Percentiles rank a stretch among this genome's conserved stretches.
Evolutionary conservation across 2,329 filamentous ascomycete genomes (phyloP).

Genomic region (Drechslerella dactyloides): DNA sequence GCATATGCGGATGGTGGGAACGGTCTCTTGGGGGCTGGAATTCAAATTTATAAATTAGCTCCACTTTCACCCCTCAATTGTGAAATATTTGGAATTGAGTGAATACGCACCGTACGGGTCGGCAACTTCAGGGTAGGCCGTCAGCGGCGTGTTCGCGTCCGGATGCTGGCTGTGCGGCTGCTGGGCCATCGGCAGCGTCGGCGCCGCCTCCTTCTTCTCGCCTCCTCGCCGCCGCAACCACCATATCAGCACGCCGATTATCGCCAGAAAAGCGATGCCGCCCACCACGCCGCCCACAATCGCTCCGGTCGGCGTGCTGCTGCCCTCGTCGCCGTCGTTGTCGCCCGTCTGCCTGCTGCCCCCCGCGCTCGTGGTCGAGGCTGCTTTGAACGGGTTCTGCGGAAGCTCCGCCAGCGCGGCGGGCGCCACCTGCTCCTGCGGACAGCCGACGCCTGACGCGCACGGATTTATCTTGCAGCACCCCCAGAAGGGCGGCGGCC

Average conservation of each 20-base stretch:
- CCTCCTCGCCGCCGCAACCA: conserved; percentile 17
- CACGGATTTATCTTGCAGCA: conserved; percentile 41
- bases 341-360: neutral
- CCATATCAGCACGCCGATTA: conserved; percentile 33
- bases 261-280: conserved; percentile 24
- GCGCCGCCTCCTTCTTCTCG: neutral
- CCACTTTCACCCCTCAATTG: conserved; percentile 1
- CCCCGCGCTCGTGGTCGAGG: neutral
- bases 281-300: conserved; percentile 43
- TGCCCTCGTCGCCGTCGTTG: neutral
- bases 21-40: conserved; percentile 32
- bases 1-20: conserved; percentile 42
- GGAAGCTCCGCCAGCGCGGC: conserved; percentile 11
- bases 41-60: neutral
- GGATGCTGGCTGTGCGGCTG: conserved; percentile 27
- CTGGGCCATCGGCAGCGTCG: conserved; percentile 34
- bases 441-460: conserved; percentile 18
- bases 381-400: conserved; percentile 24
- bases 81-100: neutral
- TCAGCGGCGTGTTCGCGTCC: conserved; percentile 27
- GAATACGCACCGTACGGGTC: conserved; percentile 33
- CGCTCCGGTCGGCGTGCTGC: conserved; percentile 19
- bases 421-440: conserved; percentile 14
- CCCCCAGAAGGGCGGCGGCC: conserved; percentile 38
- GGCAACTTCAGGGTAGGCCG: conserved; percentile 42